Evolutionary conservation across 164 flowering plant genomes (phyloP).

Genomic region (Vitis labrusca): DNA sequence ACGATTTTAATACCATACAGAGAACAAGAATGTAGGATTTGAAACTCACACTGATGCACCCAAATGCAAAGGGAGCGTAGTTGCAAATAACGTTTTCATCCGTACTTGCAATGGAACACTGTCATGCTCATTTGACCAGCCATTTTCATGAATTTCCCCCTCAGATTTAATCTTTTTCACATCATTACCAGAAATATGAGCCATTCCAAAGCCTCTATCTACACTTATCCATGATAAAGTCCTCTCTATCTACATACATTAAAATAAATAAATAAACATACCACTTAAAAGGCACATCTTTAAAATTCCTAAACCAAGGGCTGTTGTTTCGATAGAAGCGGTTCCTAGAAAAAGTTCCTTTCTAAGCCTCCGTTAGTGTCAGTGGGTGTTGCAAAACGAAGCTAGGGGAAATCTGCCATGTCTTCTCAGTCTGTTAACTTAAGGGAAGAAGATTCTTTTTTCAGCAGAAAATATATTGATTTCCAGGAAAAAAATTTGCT

Average conservation of each 20-base stretch:
- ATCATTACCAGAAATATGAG: neutral
- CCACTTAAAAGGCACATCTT: neutral
- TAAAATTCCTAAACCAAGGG: neutral
- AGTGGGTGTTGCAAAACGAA: too few relatives aligned
- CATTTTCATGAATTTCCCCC: neutral
- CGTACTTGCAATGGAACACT: constrained; percentile 17
- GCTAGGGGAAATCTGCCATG: too few relatives aligned
- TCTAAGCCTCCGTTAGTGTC: too few relatives aligned
- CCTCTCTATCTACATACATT: neutral
- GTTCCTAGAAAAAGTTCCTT: too few relatives aligned
- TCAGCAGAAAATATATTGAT: too few relatives aligned
- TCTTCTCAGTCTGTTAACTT: too few relatives aligned
- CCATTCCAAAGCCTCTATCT: constrained; percentile 9
- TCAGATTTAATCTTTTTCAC: neutral
- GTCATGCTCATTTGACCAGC: constrained; percentile 13
- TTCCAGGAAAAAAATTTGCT: too few relatives aligned
- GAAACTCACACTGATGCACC: constrained; percentile 2
- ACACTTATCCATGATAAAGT: neutral
- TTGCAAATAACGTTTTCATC: constrained; percentile 2
- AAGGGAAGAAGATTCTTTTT: too few relatives aligned
- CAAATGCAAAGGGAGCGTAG: neutral
- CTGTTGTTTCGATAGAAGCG: neutral
- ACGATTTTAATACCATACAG: neutral
- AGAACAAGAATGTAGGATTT: neutral
- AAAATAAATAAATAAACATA: neutral